Evolutionary conservation across 352 stramenopile genomes (phyloP).

Genomic region (Paralagenidium karlingii): DNA sequence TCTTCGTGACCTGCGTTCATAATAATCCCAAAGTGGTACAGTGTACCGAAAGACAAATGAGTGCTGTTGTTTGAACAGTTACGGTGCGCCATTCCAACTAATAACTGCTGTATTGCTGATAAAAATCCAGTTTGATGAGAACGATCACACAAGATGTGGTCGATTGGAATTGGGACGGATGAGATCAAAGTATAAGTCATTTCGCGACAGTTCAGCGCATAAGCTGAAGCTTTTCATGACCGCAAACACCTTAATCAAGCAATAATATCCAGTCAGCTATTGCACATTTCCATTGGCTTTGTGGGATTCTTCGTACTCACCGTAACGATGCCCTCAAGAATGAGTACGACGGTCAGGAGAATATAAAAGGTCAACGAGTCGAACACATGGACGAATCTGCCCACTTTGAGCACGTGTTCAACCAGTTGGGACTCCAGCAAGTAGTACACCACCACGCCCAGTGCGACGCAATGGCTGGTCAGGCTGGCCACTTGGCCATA

Average conservation of each 20-base stretch:
- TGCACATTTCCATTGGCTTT: too few species aligned
- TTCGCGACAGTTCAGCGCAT: constrained; percentile 57
- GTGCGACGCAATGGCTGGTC: constrained; percentile 38
- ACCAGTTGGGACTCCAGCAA: constrained; percentile 36
- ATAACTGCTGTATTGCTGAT: too few species aligned
- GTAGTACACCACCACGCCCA: constrained; percentile 41
- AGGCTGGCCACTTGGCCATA: constrained; percentile 37
- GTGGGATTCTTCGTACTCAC: constrained; percentile 25
- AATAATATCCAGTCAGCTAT: constrained; percentile 1
- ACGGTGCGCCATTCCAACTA: too few species aligned
- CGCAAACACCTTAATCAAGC: constrained; percentile 18
- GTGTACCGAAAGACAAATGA: too few species aligned
- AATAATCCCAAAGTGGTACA: too few species aligned
- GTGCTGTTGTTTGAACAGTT: too few species aligned
- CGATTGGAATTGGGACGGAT: neutral
- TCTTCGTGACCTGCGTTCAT: too few species aligned
- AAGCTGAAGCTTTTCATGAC: constrained; percentile 40
- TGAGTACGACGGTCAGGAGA: constrained; percentile 45
- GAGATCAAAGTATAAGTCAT: constrained; percentile 35
- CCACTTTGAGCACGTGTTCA: constrained; percentile 28
- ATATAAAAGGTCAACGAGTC: constrained; percentile 38
- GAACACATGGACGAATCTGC: constrained; percentile 9
- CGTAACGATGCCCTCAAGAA: constrained; percentile 39
- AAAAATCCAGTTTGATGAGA: too few species aligned
- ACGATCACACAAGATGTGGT: neutral